A percentile compares a stretch with the other conserved stretches of the same genome.
Conservation (phyloP, 768 basidiomycete species). For the Auricularia sp. region DNA sequence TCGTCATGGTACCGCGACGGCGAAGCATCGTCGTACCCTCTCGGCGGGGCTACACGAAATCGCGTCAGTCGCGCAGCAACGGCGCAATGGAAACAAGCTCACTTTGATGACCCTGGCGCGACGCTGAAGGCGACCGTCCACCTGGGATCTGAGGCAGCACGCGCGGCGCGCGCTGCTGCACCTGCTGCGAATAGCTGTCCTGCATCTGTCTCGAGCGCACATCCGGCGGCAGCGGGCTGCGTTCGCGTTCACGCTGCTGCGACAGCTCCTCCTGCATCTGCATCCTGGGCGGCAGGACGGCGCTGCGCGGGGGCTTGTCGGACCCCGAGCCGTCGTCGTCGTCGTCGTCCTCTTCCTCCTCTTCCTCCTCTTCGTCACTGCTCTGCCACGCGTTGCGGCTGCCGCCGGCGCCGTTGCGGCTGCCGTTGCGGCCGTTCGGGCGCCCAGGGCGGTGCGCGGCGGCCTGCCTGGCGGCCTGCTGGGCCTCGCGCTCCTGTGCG, state of each 20-base stretch:
- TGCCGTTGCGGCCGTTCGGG: slow-evolving; percentile 29
- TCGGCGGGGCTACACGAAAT: slow-evolving; percentile 32
- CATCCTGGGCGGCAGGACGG: neutral
- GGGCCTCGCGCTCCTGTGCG: slow-evolving; percentile 77
- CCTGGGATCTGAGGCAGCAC: slow-evolving; percentile 45
- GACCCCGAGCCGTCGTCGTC: slow-evolving; percentile 12
- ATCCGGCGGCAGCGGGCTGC: slow-evolving; percentile 4
- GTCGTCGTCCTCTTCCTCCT: slow-evolving; percentile 55
- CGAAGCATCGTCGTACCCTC: slow-evolving; percentile 33
- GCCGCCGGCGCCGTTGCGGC: slow-evolving; percentile 31
- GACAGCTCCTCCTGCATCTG: neutral
- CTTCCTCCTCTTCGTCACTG: slow-evolving; percentile 74
- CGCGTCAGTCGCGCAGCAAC: neutral
- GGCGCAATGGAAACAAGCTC: slow-evolving; percentile 21
- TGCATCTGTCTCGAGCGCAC: neutral
- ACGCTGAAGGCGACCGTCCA: slow-evolving; percentile 1
- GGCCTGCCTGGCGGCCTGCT: slow-evolving; percentile 71
- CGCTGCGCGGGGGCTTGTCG: neutral
- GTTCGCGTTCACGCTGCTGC: neutral
- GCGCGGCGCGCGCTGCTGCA: slow-evolving; percentile 48
- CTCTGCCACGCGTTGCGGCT: slow-evolving; percentile 45
- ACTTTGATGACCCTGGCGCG: slow-evolving; percentile 20
- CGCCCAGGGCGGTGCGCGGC: slow-evolving; percentile 68
- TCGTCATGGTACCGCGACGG: slow-evolving; percentile 42
- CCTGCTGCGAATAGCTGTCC: slow-evolving; percentile 18